Percentiles rank a stretch among this genome's conserved stretches.
Conservation (phyloP, 768 basidiomycete genomes). For the Lyophyllum semitale region DNA sequence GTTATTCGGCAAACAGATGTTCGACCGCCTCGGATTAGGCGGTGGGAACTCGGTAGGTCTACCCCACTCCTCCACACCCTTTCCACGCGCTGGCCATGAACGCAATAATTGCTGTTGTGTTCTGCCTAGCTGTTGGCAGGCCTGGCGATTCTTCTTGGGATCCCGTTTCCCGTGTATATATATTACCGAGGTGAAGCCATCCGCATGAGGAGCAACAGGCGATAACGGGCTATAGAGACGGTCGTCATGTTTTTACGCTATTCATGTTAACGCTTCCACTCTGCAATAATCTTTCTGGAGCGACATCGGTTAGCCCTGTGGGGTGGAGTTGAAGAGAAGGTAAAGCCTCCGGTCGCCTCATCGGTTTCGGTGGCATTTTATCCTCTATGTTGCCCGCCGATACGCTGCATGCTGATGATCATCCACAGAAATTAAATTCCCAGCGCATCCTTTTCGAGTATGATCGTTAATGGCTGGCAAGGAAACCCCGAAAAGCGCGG, state of each 20-base stretch:
- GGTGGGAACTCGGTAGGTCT: constrained; percentile 64
- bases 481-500: too few relatives aligned
- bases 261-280: background rate
- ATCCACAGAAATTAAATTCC: too few relatives aligned
- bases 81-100: background rate
- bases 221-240: background rate
- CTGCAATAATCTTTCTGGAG: too few relatives aligned
- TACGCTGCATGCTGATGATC: too few relatives aligned
- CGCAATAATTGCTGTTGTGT: constrained; percentile 18
- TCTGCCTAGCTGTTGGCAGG: constrained; percentile 50
- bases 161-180: constrained; percentile 75
- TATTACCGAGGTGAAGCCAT: constrained; percentile 67
- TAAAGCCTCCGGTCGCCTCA: too few relatives aligned
- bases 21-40: constrained; percentile 57
- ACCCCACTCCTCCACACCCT: background rate
- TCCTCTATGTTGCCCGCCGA: too few relatives aligned
- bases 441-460: too few relatives aligned
- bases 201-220: constrained; percentile 39
- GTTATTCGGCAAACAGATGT: constrained; percentile 62
- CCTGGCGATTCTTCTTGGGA: constrained; percentile 57
- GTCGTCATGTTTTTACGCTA: background rate
- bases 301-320: too few relatives aligned
- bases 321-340: too few relatives aligned
- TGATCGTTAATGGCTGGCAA: too few relatives aligned
- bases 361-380: too few relatives aligned